Conservation (phyloP, 2,329 filamentous ascomycete species). For the Hypocrella siamensis region DNA sequence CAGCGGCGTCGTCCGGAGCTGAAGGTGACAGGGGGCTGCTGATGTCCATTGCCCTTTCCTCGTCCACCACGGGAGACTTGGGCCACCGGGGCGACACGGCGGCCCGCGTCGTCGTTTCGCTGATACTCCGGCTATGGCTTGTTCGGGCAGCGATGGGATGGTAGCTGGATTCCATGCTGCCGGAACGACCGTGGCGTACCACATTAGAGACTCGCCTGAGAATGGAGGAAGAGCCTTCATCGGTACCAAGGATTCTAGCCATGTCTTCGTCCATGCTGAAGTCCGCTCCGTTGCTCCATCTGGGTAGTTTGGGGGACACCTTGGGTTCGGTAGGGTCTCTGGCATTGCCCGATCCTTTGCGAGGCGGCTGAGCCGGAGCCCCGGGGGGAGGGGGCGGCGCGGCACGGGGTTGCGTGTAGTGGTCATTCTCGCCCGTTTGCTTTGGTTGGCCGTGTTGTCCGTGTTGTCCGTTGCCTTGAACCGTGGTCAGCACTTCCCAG, state of each 20-base stretch:
- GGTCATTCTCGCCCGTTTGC: conserved; percentile 22
- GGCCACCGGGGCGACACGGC: conserved; percentile 54
- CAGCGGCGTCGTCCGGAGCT: conserved; percentile 47
- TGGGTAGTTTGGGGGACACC: conserved; percentile 50
- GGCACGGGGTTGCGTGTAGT: conserved; percentile 42
- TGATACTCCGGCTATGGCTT: conserved; percentile 45
- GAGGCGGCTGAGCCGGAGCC: conserved; percentile 15
- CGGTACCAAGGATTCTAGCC: conserved; percentile 68
- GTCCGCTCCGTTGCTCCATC: conserved; percentile 67
- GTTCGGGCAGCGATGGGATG: conserved; percentile 18
- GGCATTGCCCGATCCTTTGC: conserved; percentile 33
- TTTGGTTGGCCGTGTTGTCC: conserved; percentile 2
- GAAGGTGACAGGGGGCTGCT: conserved; percentile 56
- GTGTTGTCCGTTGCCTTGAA: conserved; percentile 3
- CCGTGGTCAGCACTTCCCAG: not conserved
- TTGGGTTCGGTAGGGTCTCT: conserved; percentile 27
- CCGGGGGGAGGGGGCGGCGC: conserved; percentile 34
- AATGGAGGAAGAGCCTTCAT: conserved; percentile 64
- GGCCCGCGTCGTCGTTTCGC: conserved; percentile 50
- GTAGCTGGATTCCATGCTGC: conserved; percentile 50
- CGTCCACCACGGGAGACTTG: conserved; percentile 47
- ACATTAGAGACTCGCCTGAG: conserved; percentile 83
- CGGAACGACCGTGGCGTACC: conserved; percentile 81
- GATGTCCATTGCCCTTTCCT: conserved; percentile 42
- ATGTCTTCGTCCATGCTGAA: conserved; percentile 95